Percentiles rank a stretch among this genome's conserved stretches.
Evolutionary conservation across 345 rosid species (phyloP).

Genomic region (Acer negundo): DNA sequence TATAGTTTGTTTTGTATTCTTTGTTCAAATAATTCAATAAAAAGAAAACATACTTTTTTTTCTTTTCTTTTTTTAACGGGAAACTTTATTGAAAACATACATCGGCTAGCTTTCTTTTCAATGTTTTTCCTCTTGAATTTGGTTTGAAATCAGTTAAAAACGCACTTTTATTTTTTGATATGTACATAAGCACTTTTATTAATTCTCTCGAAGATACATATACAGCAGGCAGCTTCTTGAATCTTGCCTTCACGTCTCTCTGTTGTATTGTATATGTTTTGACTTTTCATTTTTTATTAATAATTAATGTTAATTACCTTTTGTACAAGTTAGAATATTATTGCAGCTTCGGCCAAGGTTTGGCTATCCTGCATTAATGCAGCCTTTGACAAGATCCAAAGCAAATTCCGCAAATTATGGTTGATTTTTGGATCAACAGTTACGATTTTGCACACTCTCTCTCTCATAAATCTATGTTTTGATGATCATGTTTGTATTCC

Average conservation of each 20-base stretch:
- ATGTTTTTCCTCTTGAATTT: neutral
- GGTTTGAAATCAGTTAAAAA: conserved; percentile 14
- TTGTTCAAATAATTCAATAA: neutral
- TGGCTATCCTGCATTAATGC: conserved; percentile 11
- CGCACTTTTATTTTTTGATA: neutral
- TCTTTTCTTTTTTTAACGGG: too few species aligned
- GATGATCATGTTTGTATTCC: too few species aligned
- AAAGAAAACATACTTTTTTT: neutral
- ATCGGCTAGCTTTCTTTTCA: neutral
- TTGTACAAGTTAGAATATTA: neutral
- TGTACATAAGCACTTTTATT: conserved; percentile 4
- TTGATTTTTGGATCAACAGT: too few species aligned
- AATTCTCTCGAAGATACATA: neutral
- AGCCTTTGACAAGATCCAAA: too few species aligned
- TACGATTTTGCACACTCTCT: too few species aligned
- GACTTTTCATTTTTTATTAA: neutral
- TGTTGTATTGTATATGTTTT: neutral
- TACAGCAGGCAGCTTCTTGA: neutral
- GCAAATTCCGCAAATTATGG: too few species aligned
- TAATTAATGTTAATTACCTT: neutral
- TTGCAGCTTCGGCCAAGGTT: neutral
- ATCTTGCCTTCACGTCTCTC: conserved; percentile 7
- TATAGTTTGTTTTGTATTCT: too few species aligned
- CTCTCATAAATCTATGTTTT: too few species aligned
- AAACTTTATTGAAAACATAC: too few species aligned